Evolutionary conservation across 371 early-diverging fungal genomes (phyloP), one percentile per base, ranked within the genome.

Genomic region (Mucor sp.): DNA sequence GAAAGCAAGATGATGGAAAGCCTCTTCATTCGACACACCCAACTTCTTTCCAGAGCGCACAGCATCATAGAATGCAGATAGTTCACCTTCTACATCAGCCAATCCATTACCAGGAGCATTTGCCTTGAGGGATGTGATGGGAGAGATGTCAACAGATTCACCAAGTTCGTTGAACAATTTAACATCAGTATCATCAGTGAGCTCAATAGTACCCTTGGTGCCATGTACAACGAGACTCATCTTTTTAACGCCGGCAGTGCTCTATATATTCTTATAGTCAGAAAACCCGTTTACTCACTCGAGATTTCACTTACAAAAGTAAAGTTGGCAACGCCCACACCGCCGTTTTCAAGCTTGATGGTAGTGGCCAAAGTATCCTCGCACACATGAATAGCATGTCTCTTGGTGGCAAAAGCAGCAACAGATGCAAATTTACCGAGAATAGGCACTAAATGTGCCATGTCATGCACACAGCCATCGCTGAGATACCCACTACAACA

Each of bases 401-500:
- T 72, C 61, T 74, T 67, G 9, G 78, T 76, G n/a, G 81, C 71
- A 68, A 84, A 78, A 6, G 81, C 80, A 62, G 64, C 69, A 19
- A 84, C 81, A 48, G 72, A 63, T 7, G 74, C 65, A 47, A 84
- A 76, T 17, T 66, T 41, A 19, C 84, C 84, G 9, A 84, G 59
- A n/a, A 81, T 77, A 28, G 77, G 78, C 5, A 80, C 55, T 33
- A 84, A 62, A 56, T 80, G 81, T n/a, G 78, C 78, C 75, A 84
- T 71, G 53, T 84, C 80, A 62, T 84, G 84, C 6, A 84, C 84
- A 65, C 81, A 76, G 8, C 84, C 84, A 67, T 84, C 84, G 62
- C 81, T 81, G 14, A 84, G 68, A 60, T 84, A 84, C 1, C 84
- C 84, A n/a, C 82, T 81, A 30, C 30, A 30, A 67, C 21, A 63